phyloP scores from a whole-genome alignment of 1,284 basidiomycete species.

The Trametes pubescens region DNA sequence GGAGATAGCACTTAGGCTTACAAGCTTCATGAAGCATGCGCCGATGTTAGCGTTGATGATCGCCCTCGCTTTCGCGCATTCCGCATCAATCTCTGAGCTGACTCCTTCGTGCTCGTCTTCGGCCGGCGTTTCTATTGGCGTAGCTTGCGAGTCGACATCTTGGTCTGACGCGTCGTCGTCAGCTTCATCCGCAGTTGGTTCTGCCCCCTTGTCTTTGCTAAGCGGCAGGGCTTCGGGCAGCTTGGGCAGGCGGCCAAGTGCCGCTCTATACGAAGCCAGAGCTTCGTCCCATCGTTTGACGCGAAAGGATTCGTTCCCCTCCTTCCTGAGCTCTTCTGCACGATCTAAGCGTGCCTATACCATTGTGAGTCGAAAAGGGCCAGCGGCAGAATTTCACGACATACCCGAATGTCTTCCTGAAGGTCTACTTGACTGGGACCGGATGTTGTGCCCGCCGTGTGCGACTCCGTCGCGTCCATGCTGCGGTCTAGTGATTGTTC shows the following conservation, averaged over 20 bases:
- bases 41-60: conserved; percentile 83
- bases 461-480: not conserved
- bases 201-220: conserved; percentile 40
- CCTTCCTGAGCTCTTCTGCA: conserved; percentile 67
- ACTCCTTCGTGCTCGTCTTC: not conserved
- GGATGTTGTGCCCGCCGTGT: not conserved
- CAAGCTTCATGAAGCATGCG: conserved; percentile 81
- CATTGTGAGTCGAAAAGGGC: not conserved
- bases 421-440: not conserved
- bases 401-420: conserved; percentile 17
- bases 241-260: conserved; percentile 64
- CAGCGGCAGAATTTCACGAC: not conserved
- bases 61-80: conserved; percentile 66
- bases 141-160: not conserved
- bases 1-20: conserved; percentile 44
- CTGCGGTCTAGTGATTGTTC: not conserved
- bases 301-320: conserved; percentile 64
- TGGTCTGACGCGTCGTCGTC: not conserved
- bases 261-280: conserved; percentile 66
- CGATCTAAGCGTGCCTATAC: conserved; percentile 53
- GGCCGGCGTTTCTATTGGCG: not conserved
- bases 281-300: conserved; percentile 69
- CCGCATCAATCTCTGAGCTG: conserved; percentile 46
- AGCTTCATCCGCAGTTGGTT: conserved; percentile 14
- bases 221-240: conserved; percentile 36